These are phyloP conservation scores for Globisporangium camurandrum DNA, from an alignment of 352 stramenopile species.

Conservation along the genomic window DNA sequence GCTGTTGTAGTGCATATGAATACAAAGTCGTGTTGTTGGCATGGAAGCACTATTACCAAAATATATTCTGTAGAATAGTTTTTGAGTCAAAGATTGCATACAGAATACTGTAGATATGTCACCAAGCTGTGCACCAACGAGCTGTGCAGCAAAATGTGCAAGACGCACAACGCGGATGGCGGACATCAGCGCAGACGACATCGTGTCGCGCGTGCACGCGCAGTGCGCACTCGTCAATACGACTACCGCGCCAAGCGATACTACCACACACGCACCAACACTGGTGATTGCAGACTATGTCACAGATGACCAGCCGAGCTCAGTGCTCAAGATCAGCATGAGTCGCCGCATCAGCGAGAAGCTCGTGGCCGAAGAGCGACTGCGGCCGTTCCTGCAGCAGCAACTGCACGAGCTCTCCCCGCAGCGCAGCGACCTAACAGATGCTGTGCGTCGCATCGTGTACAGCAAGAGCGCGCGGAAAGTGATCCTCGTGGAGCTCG, in stretches of 20 bases:
- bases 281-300: slow-evolving; percentile 38
- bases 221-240: slow-evolving; percentile 1
- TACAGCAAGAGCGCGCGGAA: slow-evolving; percentile 52
- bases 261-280: background rate
- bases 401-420: slow-evolving; percentile 4
- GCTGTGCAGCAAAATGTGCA: no score
- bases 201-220: slow-evolving; percentile 1
- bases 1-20: no score
- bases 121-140: no score
- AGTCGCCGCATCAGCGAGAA: slow-evolving; percentile 55
- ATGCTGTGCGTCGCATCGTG: slow-evolving; percentile 33
- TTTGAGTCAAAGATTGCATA: no score
- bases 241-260: background rate
- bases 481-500: slow-evolving; percentile 39
- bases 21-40: no score
- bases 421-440: background rate
- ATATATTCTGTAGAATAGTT: no score
- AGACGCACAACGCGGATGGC: background rate
- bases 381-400: slow-evolving; percentile 36
- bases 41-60: no score
- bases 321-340: slow-evolving; percentile 63
- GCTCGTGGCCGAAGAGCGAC: slow-evolving; percentile 34
- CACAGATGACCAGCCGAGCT: slow-evolving; percentile 36
- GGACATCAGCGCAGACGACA: no score
- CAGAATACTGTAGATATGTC: no score